Evolutionary conservation across 176 grass and related monocot species (phyloP).

Genomic region (Lolium multiflorum): DNA sequence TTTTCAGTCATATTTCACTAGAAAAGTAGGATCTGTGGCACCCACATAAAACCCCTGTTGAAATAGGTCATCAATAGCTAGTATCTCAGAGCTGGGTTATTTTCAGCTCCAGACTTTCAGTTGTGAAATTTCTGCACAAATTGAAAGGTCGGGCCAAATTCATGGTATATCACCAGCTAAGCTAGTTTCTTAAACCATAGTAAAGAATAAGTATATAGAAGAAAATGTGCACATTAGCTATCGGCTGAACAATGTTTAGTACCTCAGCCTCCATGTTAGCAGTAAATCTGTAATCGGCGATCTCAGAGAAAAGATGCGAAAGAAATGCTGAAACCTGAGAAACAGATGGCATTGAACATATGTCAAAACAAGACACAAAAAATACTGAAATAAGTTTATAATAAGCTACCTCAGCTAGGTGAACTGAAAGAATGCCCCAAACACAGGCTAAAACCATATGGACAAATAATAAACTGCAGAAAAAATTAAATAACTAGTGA

Average conservation of each 20-base stretch:
- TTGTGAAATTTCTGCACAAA: too few relatives aligned
- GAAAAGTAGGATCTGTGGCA: too few relatives aligned
- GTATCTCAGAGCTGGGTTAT: too few relatives aligned
- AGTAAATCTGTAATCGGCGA: conserved; percentile 85
- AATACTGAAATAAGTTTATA: not conserved
- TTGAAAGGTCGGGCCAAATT: too few relatives aligned
- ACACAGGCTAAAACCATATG: not conserved
- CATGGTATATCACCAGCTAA: not conserved
- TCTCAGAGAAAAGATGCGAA: conserved; percentile 82
- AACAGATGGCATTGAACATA: conserved; percentile 33
- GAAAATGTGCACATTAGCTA: conserved; percentile 21
- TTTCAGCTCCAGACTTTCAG: too few relatives aligned
- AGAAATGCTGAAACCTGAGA: conserved; percentile 85
- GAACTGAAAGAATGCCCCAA: conserved; percentile 31
- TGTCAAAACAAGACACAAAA: conserved; percentile 23
- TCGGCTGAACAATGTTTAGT: conserved; percentile 31
- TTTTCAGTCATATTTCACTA: too few relatives aligned
- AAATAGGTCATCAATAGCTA: too few relatives aligned
- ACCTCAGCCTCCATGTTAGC: conserved; percentile 97
- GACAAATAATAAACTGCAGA: conserved; percentile 6
- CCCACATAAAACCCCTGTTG: too few relatives aligned
- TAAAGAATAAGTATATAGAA: conserved; percentile 39
- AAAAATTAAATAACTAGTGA: conserved; percentile 6
- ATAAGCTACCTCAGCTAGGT: conserved; percentile 20
- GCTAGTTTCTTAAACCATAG: conserved; percentile 28